Conservation (phyloP, 345 rosid genomes). For the Salix brachista region DNA sequence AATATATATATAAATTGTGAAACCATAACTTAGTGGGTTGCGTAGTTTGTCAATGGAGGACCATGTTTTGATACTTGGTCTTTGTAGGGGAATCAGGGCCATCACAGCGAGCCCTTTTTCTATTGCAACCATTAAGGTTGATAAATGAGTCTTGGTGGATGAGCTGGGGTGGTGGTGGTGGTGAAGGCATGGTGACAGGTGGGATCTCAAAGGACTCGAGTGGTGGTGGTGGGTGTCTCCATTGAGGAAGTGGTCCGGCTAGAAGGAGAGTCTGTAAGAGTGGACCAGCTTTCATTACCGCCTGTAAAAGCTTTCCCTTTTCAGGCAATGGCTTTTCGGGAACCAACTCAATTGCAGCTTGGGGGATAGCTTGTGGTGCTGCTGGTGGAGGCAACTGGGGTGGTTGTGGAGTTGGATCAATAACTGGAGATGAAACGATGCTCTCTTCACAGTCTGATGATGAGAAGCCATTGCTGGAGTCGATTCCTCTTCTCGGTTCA, state of each 20-base stretch:
- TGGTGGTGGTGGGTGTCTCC: conserved; percentile 97
- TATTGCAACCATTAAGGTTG: conserved; percentile 28
- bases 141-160: conserved; percentile 46
- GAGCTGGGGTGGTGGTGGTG: conserved; percentile 36
- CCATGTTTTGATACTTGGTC: conserved; percentile 60
- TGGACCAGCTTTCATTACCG: conserved; percentile 98
- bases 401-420: conserved; percentile 37
- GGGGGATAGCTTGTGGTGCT: conserved; percentile 20
- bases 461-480: conserved; percentile 72
- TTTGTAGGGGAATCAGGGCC: conserved; percentile 51
- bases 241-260: conserved; percentile 94
- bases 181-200: conserved; percentile 71
- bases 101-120: conserved; percentile 60
- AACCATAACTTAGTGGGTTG: conserved; percentile 3
- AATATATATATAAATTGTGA: conserved; percentile 1
- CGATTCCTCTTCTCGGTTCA: conserved; percentile 62
- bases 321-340: conserved; percentile 80
- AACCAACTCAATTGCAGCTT: conserved; percentile 33
- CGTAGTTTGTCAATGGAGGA: conserved; percentile 53
- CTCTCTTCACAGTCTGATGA: conserved; percentile 90
- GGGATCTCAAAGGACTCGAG: conserved; percentile 91
- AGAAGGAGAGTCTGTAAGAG: conserved; percentile 82
- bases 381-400: conserved; percentile 6
- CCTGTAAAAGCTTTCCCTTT: conserved; percentile 92
- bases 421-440: conserved; percentile 69